Evolutionary conservation across 495 filamentous ascomycete species (phyloP), one percentile per base, ranked within the genome.

Genomic region (Podospora didyma): DNA sequence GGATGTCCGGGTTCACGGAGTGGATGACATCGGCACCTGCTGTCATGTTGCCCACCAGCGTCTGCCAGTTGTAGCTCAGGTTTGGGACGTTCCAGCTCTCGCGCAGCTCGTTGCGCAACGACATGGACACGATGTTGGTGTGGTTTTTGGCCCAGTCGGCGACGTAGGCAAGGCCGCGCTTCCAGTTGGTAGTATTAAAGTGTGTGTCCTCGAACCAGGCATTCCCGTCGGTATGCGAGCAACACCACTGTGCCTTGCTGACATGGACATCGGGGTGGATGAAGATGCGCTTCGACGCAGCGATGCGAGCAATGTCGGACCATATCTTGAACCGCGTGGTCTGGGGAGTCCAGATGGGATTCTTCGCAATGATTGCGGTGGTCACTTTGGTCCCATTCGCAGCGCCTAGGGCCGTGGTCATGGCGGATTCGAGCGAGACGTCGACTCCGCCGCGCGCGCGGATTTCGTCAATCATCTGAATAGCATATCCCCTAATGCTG

Each of bases 241-340:
- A 83, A 68, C 82, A 84, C 79, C 80, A 84, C 37, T 74, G 71
- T 7, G 77, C 82, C 62, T 80, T 82, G 23, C 77, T 76, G 49
- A 84, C 76, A 51, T 84, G 81, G 51, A 82, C 82, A 56, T 83
- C 81, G 0, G 83, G 73, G 42, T 81, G 78, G 9, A 84, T 69
- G 47, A 79, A 79, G n/a, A 84, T 71, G 0, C 68, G 69, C 42
- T 79, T 74, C 2, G 61, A 54, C 21, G 68, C 67, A 9, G 73
- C 67, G 54, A 79, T 74, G 2, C 61, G 61, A 0, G 78, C 75
- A 14, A 82, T 73, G 9, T 65, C 64, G 7, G 63, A 65, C 64
- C 68, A 66, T 49, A 74, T 69, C 59, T 76, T 69, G 35, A 78
- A 66, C 42, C 77, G 69, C n/a, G 74, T 75, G 1, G 78, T 82